Conservation (phyloP, 306 rosid species). For the Sphenostylis stenocarpa region DNA sequence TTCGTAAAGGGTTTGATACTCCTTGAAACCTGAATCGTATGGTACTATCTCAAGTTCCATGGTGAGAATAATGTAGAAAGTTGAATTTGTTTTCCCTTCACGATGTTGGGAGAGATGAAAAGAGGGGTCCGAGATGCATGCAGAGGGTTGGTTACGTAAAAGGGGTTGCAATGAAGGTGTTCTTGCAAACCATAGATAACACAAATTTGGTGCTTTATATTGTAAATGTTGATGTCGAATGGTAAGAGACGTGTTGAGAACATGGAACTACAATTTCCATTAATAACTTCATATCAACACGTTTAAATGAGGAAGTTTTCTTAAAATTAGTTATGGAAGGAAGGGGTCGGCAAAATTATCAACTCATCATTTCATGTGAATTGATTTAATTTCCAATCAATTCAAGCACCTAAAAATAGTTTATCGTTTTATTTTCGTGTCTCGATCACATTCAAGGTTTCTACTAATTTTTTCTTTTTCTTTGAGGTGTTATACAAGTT, state of each 20-base stretch:
- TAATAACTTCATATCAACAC: neutral
- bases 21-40: constrained; percentile 53
- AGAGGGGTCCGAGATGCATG: constrained; percentile 18
- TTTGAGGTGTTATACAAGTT: too few species aligned
- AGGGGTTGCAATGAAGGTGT: neutral
- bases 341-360: neutral
- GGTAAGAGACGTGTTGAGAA: neutral
- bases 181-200: neutral
- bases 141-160: neutral
- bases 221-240: neutral
- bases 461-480: too few species aligned
- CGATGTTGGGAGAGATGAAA: neutral
- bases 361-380: neutral
- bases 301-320: neutral
- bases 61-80: neutral
- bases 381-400: neutral
- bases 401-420: neutral
- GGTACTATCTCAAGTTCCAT: constrained; percentile 70
- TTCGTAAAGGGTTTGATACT: constrained; percentile 55
- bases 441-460: too few species aligned
- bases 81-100: neutral
- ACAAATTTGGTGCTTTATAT: constrained; percentile 11
- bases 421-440: neutral
- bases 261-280: neutral
- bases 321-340: neutral